phyloP scores from a whole-genome alignment of 2,329 filamentous ascomycete species.

The Clonostachys solani region DNA sequence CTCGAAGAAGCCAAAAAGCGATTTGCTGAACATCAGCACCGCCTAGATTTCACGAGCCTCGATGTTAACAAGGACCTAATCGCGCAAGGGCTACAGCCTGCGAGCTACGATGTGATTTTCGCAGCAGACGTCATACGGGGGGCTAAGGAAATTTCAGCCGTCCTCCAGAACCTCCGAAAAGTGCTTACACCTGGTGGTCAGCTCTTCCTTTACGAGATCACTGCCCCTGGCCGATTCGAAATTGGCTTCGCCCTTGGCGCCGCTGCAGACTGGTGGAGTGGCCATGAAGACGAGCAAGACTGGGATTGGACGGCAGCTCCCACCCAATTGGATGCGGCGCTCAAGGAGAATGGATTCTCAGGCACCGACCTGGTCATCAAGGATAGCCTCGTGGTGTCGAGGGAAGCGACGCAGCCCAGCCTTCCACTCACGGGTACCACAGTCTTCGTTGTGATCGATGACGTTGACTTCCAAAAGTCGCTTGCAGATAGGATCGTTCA shows the following conservation, averaged over 20 bases:
- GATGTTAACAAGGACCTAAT: constrained; percentile 6
- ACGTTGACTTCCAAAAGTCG: too few relatives aligned
- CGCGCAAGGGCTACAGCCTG: constrained; percentile 8
- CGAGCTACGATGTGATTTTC: constrained; percentile 13
- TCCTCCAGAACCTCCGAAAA: not conserved
- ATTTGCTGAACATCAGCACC: not conserved
- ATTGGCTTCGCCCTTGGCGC: not conserved
- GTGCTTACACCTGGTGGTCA: constrained; percentile 4
- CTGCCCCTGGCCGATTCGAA: not conserved
- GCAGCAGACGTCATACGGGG: constrained; percentile 9
- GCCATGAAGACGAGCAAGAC: too few relatives aligned
- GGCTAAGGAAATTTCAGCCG: too few relatives aligned
- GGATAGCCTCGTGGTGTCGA: not conserved
- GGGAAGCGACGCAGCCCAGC: too few relatives aligned
- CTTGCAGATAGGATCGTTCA: too few relatives aligned
- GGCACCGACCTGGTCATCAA: constrained; percentile 3
- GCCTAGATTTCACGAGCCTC: constrained; percentile 16
- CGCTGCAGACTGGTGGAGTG: too few relatives aligned
- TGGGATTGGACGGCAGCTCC: too few relatives aligned
- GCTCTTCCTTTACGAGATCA: constrained; percentile 2
- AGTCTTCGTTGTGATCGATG: too few relatives aligned
- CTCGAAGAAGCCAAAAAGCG: too few relatives aligned
- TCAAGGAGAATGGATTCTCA: constrained; percentile 5
- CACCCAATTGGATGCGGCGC: constrained; percentile 2
- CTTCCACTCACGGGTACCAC: too few relatives aligned